These are phyloP conservation scores for Penicillium macrosclerotiorum DNA, from an alignment of 495 filamentous ascomycete genomes.

Conservation along the genomic window DNA sequence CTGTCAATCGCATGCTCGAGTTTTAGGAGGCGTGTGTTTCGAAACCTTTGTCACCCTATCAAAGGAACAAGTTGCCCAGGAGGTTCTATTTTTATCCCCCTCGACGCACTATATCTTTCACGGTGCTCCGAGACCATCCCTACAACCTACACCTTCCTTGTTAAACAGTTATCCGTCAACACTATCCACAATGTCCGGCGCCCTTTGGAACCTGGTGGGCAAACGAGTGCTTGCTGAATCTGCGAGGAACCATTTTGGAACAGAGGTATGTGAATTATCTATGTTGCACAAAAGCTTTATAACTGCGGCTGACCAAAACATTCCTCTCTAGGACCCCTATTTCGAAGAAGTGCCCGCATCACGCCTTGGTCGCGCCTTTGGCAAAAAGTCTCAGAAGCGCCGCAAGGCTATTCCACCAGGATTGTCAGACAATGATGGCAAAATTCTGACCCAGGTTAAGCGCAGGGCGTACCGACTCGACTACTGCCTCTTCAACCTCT, in stretches of 20 bases:
- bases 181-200: slow-evolving; percentile 45
- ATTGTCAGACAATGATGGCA: slow-evolving; percentile 74
- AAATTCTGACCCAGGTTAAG: slow-evolving; percentile 77
- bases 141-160: not conserved
- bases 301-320: slow-evolving; percentile 4
- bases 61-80: slow-evolving; percentile 4
- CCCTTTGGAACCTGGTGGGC: slow-evolving; percentile 55
- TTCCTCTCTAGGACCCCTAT: slow-evolving; percentile 59
- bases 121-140: not conserved
- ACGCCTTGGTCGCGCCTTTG: slow-evolving; percentile 56
- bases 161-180: not conserved
- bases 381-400: slow-evolving; percentile 61
- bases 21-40: slow-evolving; percentile 6
- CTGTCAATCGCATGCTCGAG: not conserved
- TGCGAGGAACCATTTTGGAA: slow-evolving; percentile 64
- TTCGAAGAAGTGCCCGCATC: slow-evolving; percentile 69
- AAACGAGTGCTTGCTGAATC: slow-evolving; percentile 67
- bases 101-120: slow-evolving; percentile 16
- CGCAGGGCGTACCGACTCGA: slow-evolving; percentile 79
- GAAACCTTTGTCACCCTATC: slow-evolving; percentile 12
- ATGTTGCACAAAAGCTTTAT: not conserved
- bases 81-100: slow-evolving; percentile 21
- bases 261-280: slow-evolving; percentile 49
- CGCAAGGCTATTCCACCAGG: slow-evolving; percentile 68
- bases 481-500: slow-evolving; percentile 70